Conservation (phyloP, 257 asterid genomes). For the Haberlea rhodopensis region DNA sequence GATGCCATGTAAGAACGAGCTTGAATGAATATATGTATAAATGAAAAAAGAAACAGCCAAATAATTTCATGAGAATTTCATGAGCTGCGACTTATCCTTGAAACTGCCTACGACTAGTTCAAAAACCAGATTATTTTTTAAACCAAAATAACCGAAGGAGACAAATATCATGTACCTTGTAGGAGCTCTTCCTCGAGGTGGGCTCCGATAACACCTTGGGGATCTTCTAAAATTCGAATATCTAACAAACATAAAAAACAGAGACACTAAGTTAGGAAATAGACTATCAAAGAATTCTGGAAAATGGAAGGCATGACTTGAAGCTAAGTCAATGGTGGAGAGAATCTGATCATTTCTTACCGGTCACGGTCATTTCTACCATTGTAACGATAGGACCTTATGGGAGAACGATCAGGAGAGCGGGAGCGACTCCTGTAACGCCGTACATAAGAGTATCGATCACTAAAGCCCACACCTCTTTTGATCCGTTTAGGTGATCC, state of each 20-base stretch:
- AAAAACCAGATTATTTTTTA: background rate
- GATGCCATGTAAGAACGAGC: conserved; percentile 7
- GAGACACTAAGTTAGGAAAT: conserved; percentile 13
- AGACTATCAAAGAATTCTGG: background rate
- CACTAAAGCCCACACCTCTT: conserved; percentile 98
- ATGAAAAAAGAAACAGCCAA: background rate
- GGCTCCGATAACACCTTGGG: conserved; percentile 93
- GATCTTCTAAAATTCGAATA: conserved; percentile 81
- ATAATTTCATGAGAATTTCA: background rate
- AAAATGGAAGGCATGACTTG: conserved; percentile 5
- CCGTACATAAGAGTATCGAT: conserved; percentile 71
- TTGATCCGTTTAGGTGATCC: conserved; percentile 89
- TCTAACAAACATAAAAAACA: conserved; percentile 34
- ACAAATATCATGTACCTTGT: conserved; percentile 58
- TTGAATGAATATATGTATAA: background rate
- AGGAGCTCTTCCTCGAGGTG: conserved; percentile 91
- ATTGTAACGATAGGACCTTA: conserved; percentile 77
- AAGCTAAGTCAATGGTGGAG: background rate
- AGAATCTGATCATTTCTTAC: conserved; percentile 34
- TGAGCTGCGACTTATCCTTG: background rate
- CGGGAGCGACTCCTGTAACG: conserved; percentile 91
- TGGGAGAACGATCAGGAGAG: conserved; percentile 82
- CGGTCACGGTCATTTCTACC: conserved; percentile 77
- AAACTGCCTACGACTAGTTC: background rate
- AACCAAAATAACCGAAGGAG: background rate